These are phyloP conservation scores for Penicillium sp. DNA, from an alignment of 2,329 filamentous ascomycete genomes.

Conservation along the genomic window DNA sequence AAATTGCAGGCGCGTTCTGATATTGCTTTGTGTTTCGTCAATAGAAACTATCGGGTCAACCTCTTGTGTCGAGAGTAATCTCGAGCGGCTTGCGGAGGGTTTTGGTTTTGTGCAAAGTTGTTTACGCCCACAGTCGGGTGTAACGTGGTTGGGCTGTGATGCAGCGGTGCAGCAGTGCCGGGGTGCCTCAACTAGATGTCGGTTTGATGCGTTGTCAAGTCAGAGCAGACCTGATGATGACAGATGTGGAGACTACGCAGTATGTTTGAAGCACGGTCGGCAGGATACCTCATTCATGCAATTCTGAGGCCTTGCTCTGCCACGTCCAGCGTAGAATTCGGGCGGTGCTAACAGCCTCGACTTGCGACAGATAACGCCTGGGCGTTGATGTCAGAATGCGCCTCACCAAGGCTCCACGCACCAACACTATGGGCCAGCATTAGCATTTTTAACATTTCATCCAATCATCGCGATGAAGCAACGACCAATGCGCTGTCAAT, in stretches of 20 bases:
- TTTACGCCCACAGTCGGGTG: slow-evolving; percentile 33
- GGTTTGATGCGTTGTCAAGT: slow-evolving; percentile 47
- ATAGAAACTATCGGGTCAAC: slow-evolving; percentile 17
- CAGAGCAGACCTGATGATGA: slow-evolving; percentile 29
- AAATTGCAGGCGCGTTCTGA: slow-evolving; percentile 15
- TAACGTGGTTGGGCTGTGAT: slow-evolving; percentile 49
- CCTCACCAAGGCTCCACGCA: slow-evolving; percentile 23
- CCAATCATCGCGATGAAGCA: slow-evolving; percentile 14
- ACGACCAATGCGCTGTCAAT: slow-evolving; percentile 32
- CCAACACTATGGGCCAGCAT: slow-evolving; percentile 24
- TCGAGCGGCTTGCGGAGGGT: slow-evolving; percentile 28
- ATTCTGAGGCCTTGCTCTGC: slow-evolving; percentile 20
- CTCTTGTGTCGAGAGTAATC: slow-evolving; percentile 24
- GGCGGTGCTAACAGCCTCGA: slow-evolving; percentile 29
- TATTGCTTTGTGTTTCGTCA: slow-evolving; percentile 14
- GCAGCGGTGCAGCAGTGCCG: slow-evolving; percentile 45
- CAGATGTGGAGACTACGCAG: slow-evolving; percentile 24
- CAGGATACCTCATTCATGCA: slow-evolving; percentile 24
- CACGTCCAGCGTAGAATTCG: slow-evolving; percentile 28
- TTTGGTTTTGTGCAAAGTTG: slow-evolving; percentile 36
- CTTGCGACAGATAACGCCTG: slow-evolving; percentile 14
- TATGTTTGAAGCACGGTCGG: slow-evolving; percentile 31
- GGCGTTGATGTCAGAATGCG: slow-evolving; percentile 31
- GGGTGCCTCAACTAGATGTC: slow-evolving; percentile 33
- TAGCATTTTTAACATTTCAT: slow-evolving; percentile 24